phyloP scores from a whole-genome alignment of 805 yeast species.

The Yamadazyma philogaea region DNA sequence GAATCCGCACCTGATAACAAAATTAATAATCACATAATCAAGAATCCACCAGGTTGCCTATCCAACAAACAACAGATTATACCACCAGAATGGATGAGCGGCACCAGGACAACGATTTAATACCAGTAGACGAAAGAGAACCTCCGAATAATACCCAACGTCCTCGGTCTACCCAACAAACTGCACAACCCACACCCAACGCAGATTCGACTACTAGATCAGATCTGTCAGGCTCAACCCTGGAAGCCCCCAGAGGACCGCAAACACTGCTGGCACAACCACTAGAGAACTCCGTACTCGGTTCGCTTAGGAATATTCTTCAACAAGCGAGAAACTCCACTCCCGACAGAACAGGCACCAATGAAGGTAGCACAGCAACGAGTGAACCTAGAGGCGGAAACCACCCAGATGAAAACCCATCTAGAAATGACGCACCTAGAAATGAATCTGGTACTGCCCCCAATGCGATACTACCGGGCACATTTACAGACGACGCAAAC shows the following conservation, averaged over 20 bases:
- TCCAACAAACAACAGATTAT: too few relatives aligned
- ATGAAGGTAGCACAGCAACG: neutral
- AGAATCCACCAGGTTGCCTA: too few relatives aligned
- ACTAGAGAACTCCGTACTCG: neutral
- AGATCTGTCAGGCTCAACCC: too few relatives aligned
- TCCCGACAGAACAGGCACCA: neutral
- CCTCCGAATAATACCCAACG: neutral
- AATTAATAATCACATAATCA: neutral
- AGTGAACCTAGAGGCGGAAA: neutral
- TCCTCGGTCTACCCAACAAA: neutral
- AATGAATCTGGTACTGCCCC: neutral
- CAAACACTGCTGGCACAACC: neutral
- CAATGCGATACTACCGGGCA: neutral
- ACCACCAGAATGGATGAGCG: neutral
- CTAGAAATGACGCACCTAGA: too few relatives aligned
- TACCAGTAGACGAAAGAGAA: neutral
- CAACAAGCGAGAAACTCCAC: slow-evolving; percentile 5
- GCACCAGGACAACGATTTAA: neutral
- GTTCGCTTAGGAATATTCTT: neutral
- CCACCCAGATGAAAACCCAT: neutral
- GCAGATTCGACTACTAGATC: neutral
- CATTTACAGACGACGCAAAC: slow-evolving; percentile 6
- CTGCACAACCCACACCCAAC: neutral
- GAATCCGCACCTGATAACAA: neutral
- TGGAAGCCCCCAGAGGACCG: neutral